Conservation (phyloP, 2,329 filamentous ascomycete species). For the Talaromyces albobiverticillius region DNA sequence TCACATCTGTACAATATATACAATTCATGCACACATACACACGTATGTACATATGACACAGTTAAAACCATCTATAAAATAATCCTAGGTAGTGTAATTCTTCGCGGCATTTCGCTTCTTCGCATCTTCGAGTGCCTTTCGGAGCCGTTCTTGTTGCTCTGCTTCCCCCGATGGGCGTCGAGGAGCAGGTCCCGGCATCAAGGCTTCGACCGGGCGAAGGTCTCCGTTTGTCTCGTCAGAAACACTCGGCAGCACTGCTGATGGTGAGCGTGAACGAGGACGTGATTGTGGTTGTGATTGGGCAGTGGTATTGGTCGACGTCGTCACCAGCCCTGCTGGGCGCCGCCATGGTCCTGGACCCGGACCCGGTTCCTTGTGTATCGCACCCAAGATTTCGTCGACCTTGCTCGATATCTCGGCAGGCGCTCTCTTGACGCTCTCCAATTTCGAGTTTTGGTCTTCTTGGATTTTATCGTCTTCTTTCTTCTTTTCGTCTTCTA, state of each 20-base stretch:
- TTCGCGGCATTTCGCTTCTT: slow-evolving; percentile 52
- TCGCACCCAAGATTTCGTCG: slow-evolving; percentile 35
- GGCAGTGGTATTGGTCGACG: neutral
- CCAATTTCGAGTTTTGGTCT: slow-evolving; percentile 41
- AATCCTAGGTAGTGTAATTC: slow-evolving; percentile 16
- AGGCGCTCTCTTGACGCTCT: slow-evolving; percentile 40
- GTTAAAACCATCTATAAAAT: neutral
- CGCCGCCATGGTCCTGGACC: slow-evolving; percentile 17
- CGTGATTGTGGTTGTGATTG: neutral
- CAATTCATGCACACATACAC: neutral
- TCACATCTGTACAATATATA: neutral
- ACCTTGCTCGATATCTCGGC: slow-evolving; percentile 36
- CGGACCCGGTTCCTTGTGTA: slow-evolving; percentile 29
- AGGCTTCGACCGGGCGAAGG: slow-evolving; percentile 10
- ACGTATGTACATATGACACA: neutral
- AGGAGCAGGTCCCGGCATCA: slow-evolving; percentile 21
- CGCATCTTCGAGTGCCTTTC: slow-evolving; percentile 51
- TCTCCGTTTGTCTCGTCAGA: slow-evolving; percentile 2
- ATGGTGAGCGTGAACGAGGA: neutral
- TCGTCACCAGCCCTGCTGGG: slow-evolving; percentile 12
- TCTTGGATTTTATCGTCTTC: slow-evolving; percentile 47
- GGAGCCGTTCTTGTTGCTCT: slow-evolving; percentile 48
- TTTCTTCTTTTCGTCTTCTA: slow-evolving; percentile 47
- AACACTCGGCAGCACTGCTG: neutral
- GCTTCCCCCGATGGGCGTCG: slow-evolving; percentile 28